Percentiles rank a stretch among this genome's conserved stretches.
Conservation (phyloP, 108 stramenopile genomes). For the Seminavis robusta region DNA sequence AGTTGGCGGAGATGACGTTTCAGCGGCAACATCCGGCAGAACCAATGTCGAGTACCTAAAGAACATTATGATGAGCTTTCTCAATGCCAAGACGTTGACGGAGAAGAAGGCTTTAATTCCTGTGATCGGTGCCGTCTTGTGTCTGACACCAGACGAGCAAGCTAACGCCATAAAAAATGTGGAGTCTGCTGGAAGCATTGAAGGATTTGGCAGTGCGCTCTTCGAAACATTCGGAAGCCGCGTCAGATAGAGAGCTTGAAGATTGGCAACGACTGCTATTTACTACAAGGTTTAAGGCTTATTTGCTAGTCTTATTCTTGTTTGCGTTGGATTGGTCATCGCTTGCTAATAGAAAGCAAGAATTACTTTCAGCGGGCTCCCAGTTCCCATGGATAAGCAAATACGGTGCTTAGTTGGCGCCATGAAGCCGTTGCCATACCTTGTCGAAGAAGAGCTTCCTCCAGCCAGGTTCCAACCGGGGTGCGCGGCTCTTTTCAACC, state of each 20-base stretch:
- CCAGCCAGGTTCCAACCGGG: slow-evolving; percentile 58
- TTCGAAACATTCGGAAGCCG: slow-evolving; percentile 54
- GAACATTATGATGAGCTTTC: slow-evolving; percentile 80
- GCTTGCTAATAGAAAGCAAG: too few species aligned
- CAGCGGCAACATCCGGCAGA: slow-evolving; percentile 35
- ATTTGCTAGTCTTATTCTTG: too few species aligned
- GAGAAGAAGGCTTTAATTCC: slow-evolving; percentile 77
- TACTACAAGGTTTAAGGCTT: too few species aligned
- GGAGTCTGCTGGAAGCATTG: slow-evolving; percentile 47
- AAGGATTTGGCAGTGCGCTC: slow-evolving; percentile 43
- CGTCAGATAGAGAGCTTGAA: too few species aligned
- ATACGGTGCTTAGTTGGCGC: slow-evolving; percentile 2
- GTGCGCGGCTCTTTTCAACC: slow-evolving; percentile 40
- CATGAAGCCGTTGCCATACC: slow-evolving; percentile 57
- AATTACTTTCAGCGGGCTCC: too few species aligned
- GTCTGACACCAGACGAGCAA: slow-evolving; percentile 76
- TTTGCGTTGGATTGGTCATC: too few species aligned
- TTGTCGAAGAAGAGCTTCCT: slow-evolving; percentile 62
- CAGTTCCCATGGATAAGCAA: too few species aligned
- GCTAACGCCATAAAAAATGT: slow-evolving; percentile 46
- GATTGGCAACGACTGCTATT: too few species aligned
- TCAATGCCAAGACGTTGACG: slow-evolving; percentile 61
- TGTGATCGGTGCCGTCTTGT: slow-evolving; percentile 78
- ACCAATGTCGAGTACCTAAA: slow-evolving; percentile 85
- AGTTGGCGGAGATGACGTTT: background rate